Evolutionary conservation across 2,329 filamentous ascomycete genomes (phyloP), one percentile per base, ranked within the genome.

Genomic region (Trichophyton benhamiae): DNA sequence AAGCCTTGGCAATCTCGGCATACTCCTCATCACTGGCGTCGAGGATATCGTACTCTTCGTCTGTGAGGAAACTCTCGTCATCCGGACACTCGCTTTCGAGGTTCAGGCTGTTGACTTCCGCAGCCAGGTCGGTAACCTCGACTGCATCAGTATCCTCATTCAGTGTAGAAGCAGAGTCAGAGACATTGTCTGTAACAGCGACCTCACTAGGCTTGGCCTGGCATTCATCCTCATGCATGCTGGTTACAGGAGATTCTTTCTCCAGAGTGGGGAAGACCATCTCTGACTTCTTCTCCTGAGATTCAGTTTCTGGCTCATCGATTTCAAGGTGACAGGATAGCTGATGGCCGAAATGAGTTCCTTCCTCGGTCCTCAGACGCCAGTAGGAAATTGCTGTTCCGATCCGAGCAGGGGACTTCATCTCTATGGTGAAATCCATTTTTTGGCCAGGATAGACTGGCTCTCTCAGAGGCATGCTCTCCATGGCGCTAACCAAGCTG

Each of bases 201-300:
- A 5, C 5, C n/a, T 67, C 36, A 73, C 70, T 3, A 69, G 64
- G 27, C 65, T 63, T 30, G 17, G 46, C 63, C 71, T 69, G 59
- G n/a, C 66, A 72, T 71, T 89, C 80, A 68, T 94, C 85, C 71
- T 89, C 80, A 68, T 95, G 85, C n/a, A 88, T 82, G 76, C 90
- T 95, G 20, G 87, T 81, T 53, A 84, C 80, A 1, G 91, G 90
- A 8, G 91, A 95, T 76, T 97, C 94, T 77, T 95, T 96, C 68
- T 96, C 91, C 44, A 97, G 82, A 74, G 88, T 95, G 63, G 94
- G 94, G 82, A 97, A 97, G 71, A 97, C 91, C 91, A 97, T 96
- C 33, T 72, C 68, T 46, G 74, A 67, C 59, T 70, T 69, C 11
- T 20, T 13, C 25, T 38, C n/a, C 3, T 9, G 46, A 13, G 17